Evolutionary conservation across 768 basidiomycete species (phyloP).

Genomic region (Obba rivulosa): DNA sequence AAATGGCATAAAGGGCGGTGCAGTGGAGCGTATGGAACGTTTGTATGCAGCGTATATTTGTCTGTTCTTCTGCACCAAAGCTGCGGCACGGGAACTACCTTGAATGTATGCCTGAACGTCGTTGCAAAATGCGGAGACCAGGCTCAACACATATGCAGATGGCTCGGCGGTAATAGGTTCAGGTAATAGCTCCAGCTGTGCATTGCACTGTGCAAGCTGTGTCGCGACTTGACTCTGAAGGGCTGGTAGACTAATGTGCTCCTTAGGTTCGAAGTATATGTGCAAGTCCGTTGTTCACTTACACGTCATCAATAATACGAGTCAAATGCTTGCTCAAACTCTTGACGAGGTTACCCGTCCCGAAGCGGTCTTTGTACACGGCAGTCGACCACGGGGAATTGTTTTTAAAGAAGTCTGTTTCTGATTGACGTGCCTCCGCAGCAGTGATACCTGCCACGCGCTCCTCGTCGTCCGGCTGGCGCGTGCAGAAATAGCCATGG

Average conservation of each 20-base stretch:
- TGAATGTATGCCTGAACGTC: constrained; percentile 5
- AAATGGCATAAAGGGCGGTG: constrained; percentile 38
- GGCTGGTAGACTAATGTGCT: constrained; percentile 5
- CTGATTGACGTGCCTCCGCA: constrained; percentile 32
- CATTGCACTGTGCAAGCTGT: constrained; percentile 7
- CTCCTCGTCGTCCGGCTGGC: constrained; percentile 58
- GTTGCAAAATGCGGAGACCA: constrained; percentile 9
- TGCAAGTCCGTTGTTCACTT: neutral
- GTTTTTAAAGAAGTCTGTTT: constrained; percentile 41
- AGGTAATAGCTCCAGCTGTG: constrained; percentile 10
- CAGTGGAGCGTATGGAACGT: constrained; percentile 29
- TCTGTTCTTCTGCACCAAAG: constrained; percentile 31
- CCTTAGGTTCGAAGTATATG: neutral
- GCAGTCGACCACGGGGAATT: constrained; percentile 50
- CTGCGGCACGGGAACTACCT: constrained; percentile 22
- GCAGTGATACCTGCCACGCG: constrained; percentile 36
- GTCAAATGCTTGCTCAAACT: constrained; percentile 51
- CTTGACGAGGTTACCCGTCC: constrained; percentile 48
- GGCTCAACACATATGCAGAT: constrained; percentile 10
- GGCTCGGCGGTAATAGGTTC: constrained; percentile 11
- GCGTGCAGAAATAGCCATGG: constrained; percentile 56
- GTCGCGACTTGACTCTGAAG: constrained; percentile 6
- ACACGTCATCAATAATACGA: constrained; percentile 15
- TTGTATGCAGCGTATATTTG: constrained; percentile 29
- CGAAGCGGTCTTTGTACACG: constrained; percentile 43